Base-by-base conservation (phyloP, 2,329 filamentous ascomycete genomes). In the Hortaea werneckii region DNA sequence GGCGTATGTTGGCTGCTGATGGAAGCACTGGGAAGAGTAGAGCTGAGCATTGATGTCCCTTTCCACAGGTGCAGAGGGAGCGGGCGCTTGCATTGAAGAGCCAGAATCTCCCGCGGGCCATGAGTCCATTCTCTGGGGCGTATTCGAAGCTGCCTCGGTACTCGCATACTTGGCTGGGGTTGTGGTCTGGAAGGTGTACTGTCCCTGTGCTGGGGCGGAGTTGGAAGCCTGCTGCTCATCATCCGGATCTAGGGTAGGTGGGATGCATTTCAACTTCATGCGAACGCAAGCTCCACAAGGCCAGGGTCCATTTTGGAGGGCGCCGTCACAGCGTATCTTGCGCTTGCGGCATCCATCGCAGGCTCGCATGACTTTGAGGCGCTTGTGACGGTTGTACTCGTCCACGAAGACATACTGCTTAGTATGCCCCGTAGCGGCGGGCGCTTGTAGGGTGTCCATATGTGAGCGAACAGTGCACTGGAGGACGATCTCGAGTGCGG, bases 341-440 rank as follows among this genome's bases (percentile, higher is more conserved):
- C 90, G 80, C 67, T 88, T 83, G 51, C 90, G 79, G 63, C 90
- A 96, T 50, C 90, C 90, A 69, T 95, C 90, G 66, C 90, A 96
- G 46, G 90, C 92, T 72, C 92, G 83, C 88, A 95, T 95, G 43
- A 95, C 90, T 76, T 96, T 96, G 52, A 96, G 73, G 58, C 90
- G 80, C 70, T 96, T 96, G 69, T 96, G 92, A 53, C 92, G 84
- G 71, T 96, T 96, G 68, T 96, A 92, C 67, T 96, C 90, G 67
- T 96, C 90, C 47, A 96, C 92, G 63, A 96, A 96, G 59, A 96
- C 92, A 85, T 95, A 96, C 66, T 95, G 90, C 72, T 89, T 90
- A 62, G 90, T 85, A 50, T 85, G 86, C 66, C 88, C 85, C 57
- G 83, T 76, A 51, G 74, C 69, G 61, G 69, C 46, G 49, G 58